phyloP scores from a whole-genome alignment of 2,329 filamentous ascomycete genomes.

The Trichophyton schoenleinii region DNA sequence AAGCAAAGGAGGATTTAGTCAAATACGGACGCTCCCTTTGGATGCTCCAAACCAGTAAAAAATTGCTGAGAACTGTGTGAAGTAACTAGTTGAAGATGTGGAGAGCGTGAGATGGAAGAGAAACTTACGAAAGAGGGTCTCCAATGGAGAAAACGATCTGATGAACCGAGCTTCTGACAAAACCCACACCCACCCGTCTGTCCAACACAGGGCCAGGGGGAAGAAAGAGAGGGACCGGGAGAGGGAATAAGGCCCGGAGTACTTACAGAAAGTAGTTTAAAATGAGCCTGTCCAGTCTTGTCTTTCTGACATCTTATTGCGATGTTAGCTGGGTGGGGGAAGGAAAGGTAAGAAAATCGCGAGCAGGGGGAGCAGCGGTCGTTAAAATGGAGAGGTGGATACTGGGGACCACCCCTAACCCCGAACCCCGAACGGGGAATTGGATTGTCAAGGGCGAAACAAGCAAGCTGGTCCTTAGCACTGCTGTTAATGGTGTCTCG shows the following conservation, averaged over 20 bases:
- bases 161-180: neutral
- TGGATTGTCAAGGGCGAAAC: neutral
- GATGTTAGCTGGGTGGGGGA: neutral
- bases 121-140: neutral
- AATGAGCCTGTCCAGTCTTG: neutral
- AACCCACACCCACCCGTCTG: neutral
- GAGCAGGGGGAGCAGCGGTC: neutral
- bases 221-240: neutral
- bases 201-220: neutral
- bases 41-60: neutral
- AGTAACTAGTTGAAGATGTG: neutral
- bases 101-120: neutral
- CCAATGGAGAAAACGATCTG: neutral
- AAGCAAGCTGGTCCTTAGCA: neutral
- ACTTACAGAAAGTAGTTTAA: neutral
- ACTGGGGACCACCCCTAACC: neutral
- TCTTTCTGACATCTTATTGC: neutral
- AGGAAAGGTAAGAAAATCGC: neutral
- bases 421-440: neutral
- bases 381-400: neutral
- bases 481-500: neutral
- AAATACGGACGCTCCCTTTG: neutral
- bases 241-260: neutral
- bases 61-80: too few species aligned
- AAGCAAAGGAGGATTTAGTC: neutral